A percentile compares a stretch with the other conserved stretches of the same genome.
Evolutionary conservation across 495 filamentous ascomycete genomes (phyloP).

Genomic region (Xylaria venustula): DNA sequence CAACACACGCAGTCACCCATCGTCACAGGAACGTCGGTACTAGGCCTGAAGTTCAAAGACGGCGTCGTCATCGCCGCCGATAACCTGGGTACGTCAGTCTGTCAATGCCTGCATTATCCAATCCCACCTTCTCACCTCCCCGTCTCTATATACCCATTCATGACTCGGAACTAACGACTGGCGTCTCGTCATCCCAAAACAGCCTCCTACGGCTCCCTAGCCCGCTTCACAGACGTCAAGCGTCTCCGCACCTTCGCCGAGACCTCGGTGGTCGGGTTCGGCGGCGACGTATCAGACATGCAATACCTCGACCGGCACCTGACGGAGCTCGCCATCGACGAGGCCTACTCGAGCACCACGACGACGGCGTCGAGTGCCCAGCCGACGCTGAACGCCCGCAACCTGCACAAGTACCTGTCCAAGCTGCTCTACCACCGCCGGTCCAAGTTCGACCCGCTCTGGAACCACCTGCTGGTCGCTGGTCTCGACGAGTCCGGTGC

Average conservation of each 20-base stretch:
- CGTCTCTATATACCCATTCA: not conserved
- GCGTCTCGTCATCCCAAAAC: not conserved
- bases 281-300: constrained; percentile 97
- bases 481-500: constrained; percentile 76
- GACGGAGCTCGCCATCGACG: constrained; percentile 77
- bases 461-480: constrained; percentile 90
- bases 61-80: constrained; percentile 96
- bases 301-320: constrained; percentile 93
- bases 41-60: constrained; percentile 91
- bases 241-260: constrained; percentile 79
- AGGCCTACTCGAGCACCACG: constrained; percentile 66
- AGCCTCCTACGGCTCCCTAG: constrained; percentile 97
- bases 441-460: constrained; percentile 92
- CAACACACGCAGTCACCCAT: constrained; percentile 86
- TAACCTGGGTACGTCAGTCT: constrained; percentile 70
- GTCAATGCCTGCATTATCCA: too few species aligned
- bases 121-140: too few species aligned
- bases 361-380: constrained; percentile 31
- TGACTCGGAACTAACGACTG: too few species aligned
- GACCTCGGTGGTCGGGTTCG: constrained; percentile 77
- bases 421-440: constrained; percentile 95
- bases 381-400: constrained; percentile 75
- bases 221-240: constrained; percentile 94
- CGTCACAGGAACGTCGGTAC: constrained; percentile 93
- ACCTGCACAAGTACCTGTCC: constrained; percentile 91